Base-by-base conservation (phyloP, 495 filamentous ascomycete species). In the Talaromyces ruber region DNA sequence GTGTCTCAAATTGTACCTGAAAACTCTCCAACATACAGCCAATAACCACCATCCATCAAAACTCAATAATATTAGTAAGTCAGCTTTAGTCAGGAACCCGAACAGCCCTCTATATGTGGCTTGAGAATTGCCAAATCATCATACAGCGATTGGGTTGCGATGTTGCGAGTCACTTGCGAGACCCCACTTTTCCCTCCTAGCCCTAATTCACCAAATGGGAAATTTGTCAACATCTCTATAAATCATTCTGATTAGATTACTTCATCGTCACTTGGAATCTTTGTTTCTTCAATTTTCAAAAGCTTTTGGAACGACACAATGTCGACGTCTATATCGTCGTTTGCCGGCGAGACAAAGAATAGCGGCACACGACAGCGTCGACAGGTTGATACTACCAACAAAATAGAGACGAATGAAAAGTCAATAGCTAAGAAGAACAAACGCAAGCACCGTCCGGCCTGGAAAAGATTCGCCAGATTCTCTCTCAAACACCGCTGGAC, bases 401-500 rank as follows among this genome's bases (percentile, higher is more conserved):
- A 18, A 47, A 3, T n/a, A 47, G 18, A 47, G 43, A 9, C n/a
- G 0, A 21, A 47, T n/a, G n/a, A 47, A 3, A 47, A 47, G n/a
- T 47, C 43, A 0, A 47, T 0, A 2, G 9, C 8, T 2, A 28
- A 55, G 11, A 28, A 7, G 26, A 16, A 24, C 37, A 55, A 52
- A 30, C 57, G 68, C 51, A 65, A 70, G 56, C 78, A 82, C 1
- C 81, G 76, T 54, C 80, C 80, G 9, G 66, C 81, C 56, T 74
- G 86, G 50, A 79, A 79, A 34, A 79, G 84, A 66, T 80, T 77
- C 67, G 83, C 81, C 66, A 68, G 74, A 50, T 82, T 77, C 65
- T 79, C 80, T 47, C 62, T 83, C 62, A 84, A 84, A 68, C 84
- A 87, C 68, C 88, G 87, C n/a, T 89, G 85, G 85, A 76, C 88